A percentile compares a stretch with the other conserved stretches of the same genome.
These are phyloP conservation scores for Coemansia sp. DNA, from an alignment of 192 early-diverging fungal species.

Conservation along the genomic window DNA sequence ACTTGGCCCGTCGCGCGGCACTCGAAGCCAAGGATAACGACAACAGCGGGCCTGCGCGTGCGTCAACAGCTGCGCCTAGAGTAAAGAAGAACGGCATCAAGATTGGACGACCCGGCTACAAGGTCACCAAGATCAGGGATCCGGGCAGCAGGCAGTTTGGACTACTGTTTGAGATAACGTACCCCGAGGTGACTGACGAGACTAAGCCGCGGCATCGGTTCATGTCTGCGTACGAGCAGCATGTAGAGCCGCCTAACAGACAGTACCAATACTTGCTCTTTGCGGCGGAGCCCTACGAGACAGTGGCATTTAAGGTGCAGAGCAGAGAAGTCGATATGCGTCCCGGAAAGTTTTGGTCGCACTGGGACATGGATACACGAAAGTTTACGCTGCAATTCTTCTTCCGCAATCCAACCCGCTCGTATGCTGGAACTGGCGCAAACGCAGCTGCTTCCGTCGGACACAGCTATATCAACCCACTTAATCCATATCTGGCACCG, in stretches of 20 bases:
- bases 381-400: conserved; percentile 92
- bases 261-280: conserved; percentile 91
- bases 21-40: conserved; percentile 76
- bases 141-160: conserved; percentile 85
- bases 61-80: conserved; percentile 7
- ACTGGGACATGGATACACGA: conserved; percentile 91
- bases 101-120: conserved; percentile 95
- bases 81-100: conserved; percentile 82
- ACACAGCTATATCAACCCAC: conserved; percentile 20
- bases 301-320: conserved; percentile 91
- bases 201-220: conserved; percentile 90
- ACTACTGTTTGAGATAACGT: conserved; percentile 90
- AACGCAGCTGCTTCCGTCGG: conserved; percentile 10
- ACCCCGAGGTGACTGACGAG: conserved; percentile 85
- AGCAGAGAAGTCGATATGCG: conserved; percentile 87
- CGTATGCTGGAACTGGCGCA: conserved; percentile 14
- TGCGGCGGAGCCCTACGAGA: conserved; percentile 97
- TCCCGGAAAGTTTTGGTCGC: conserved; percentile 86
- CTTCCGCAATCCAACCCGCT: conserved; percentile 49
- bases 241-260: conserved; percentile 81
- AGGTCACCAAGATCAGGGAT: conserved; percentile 89
- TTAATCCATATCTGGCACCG: conserved; percentile 26
- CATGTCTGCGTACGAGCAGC: conserved; percentile 97
- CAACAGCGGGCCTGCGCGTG: conserved; percentile 8
- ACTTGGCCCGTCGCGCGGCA: conserved; percentile 85